Evolutionary conservation across 805 yeast species (phyloP).

Genomic region (Millerozyma acaciae): DNA sequence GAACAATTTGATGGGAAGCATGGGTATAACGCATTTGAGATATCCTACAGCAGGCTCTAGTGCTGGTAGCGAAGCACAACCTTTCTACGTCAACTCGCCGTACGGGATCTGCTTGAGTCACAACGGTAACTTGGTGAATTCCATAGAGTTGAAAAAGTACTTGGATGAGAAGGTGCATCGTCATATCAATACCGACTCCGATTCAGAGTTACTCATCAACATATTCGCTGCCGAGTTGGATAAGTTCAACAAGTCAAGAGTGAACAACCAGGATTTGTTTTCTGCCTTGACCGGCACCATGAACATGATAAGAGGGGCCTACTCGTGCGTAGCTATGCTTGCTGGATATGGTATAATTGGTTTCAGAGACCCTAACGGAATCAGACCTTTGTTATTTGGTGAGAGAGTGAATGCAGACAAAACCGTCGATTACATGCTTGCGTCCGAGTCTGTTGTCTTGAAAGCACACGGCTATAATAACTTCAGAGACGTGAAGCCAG

Average conservation of each 20-base stretch:
- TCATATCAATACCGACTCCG: conserved; percentile 96
- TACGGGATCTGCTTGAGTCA: conserved; percentile 89
- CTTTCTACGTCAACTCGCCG: conserved; percentile 95
- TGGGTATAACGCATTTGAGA: conserved; percentile 93
- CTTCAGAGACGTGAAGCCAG: conserved; percentile 84
- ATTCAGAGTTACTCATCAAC: conserved; percentile 85
- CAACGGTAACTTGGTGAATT: conserved; percentile 93
- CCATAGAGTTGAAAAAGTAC: conserved; percentile 67
- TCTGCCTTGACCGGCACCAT: conserved; percentile 81
- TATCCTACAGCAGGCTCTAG: conserved; percentile 97
- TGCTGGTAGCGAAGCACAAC: conserved; percentile 97
- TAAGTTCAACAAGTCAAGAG: conserved; percentile 87
- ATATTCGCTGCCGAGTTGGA: conserved; percentile 90
- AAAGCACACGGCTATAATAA: conserved; percentile 84
- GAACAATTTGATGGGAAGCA: conserved; percentile 77
- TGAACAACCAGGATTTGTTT: conserved; percentile 85
- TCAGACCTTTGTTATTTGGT: conserved; percentile 86
- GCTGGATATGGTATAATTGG: conserved; percentile 97
- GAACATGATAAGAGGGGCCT: conserved; percentile 87
- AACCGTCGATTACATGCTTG: conserved; percentile 82
- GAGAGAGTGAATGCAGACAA: conserved; percentile 71
- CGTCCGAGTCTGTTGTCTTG: conserved; percentile 91
- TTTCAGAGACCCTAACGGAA: conserved; percentile 96
- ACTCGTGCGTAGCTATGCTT: conserved; percentile 89
- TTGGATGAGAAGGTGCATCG: conserved; percentile 94